A percentile compares a stretch with the other conserved stretches of the same genome.
phyloP scores from a whole-genome alignment of 768 basidiomycete genomes.

The Tylopilus cervinicoccineus region DNA sequence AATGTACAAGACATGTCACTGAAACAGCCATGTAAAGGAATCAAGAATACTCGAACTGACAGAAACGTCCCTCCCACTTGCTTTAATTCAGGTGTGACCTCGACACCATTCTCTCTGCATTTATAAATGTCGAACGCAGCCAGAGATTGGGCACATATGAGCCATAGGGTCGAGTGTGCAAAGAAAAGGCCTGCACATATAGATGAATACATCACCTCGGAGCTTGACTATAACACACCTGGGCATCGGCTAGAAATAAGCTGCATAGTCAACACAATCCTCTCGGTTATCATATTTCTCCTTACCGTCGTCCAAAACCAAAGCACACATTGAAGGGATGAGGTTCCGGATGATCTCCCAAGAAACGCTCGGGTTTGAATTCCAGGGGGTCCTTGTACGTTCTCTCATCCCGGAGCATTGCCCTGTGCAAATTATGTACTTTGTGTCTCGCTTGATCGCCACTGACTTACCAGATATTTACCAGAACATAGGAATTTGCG shows the following conservation, averaged over 20 bases:
- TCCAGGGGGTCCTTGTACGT: conserved; percentile 16
- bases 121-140: conserved; percentile 43
- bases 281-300: accelerated
- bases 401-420: conserved; percentile 14
- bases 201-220: background rate
- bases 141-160: conserved; percentile 32
- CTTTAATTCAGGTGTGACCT: conserved; percentile 43
- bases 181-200: conserved; percentile 23
- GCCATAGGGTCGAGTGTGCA: conserved; percentile 24
- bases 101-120: conserved; percentile 36
- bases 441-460: no score
- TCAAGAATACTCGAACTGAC: background rate
- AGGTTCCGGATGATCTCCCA: conserved; percentile 15
- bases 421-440: conserved; percentile 3
- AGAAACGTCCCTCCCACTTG: conserved; percentile 8
- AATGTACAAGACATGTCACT: background rate
- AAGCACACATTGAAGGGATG: conserved; percentile 13
- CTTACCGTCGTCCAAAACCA: conserved; percentile 20
- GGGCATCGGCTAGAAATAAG: conserved; percentile 8
- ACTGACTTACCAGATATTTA: conserved; percentile 14
- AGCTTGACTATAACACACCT: background rate
- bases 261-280: background rate
- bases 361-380: conserved; percentile 23
- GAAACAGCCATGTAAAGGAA: background rate
- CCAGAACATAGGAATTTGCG: conserved; percentile 11